These are phyloP conservation scores for Actinomucor elegans DNA, from an alignment of 371 early-diverging fungal species.

Conservation along the genomic window DNA sequence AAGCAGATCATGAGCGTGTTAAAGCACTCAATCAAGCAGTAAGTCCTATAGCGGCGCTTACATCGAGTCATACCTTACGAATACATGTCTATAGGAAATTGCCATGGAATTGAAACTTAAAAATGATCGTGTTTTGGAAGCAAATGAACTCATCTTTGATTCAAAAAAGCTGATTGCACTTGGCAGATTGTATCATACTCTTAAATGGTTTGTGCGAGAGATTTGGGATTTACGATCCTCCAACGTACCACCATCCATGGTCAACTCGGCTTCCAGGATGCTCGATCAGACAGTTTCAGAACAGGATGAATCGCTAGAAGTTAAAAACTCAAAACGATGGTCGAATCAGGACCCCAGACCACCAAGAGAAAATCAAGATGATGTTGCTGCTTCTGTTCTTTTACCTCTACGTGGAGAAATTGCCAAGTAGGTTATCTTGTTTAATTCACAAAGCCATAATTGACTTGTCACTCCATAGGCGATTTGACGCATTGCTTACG, in stretches of 20 bases:
- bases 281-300: conserved; percentile 18
- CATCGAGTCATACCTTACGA: too few relatives aligned
- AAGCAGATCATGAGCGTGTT: conserved; percentile 32
- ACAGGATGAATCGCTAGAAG: conserved; percentile 21
- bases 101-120: conserved; percentile 76
- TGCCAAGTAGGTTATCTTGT: conserved; percentile 27
- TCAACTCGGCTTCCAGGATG: conserved; percentile 19
- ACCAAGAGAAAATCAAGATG: not conserved
- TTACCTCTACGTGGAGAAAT: conserved; percentile 44
- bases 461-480: conserved; percentile 22
- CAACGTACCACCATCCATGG: conserved; percentile 7
- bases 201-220: conserved; percentile 78
- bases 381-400: conserved; percentile 10
- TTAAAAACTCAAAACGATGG: conserved; percentile 27
- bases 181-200: conserved; percentile 79
- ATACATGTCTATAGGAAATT: conserved; percentile 63
- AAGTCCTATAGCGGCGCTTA: conserved; percentile 6
- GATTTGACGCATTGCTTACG: conserved; percentile 55
- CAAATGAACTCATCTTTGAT: conserved; percentile 85
- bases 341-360: conserved; percentile 17
- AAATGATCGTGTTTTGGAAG: conserved; percentile 72
- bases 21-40: conserved; percentile 48
- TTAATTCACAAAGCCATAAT: too few relatives aligned
- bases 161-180: conserved; percentile 69
- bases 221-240: conserved; percentile 60